Percentiles rank a stretch among this genome's conserved stretches.
These are phyloP conservation scores for Cryptosporidium parvum DNA, from an alignment of 169 alveolate genomes.

Conservation along the genomic window DNA sequence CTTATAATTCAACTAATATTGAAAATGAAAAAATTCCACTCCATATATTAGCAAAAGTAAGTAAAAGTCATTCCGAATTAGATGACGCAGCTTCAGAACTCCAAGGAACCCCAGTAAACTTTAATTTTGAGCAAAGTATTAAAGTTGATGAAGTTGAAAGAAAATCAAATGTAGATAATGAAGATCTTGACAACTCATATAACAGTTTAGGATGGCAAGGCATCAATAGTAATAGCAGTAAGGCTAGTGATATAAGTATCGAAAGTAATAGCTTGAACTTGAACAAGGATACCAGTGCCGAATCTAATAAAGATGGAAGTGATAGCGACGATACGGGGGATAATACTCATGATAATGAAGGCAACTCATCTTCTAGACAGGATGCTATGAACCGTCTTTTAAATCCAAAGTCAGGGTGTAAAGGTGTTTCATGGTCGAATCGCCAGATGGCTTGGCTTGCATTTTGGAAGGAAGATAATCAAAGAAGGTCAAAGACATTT, in stretches of 20 bases:
- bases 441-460: slow-evolving; percentile 77
- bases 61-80: slow-evolving; percentile 9
- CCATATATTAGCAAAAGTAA: slow-evolving; percentile 26
- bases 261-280: slow-evolving; percentile 18
- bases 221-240: slow-evolving; percentile 16
- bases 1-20: neutral
- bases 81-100: slow-evolving; percentile 22
- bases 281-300: neutral
- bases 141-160: slow-evolving; percentile 35
- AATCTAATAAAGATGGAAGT: slow-evolving; percentile 43
- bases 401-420: slow-evolving; percentile 73
- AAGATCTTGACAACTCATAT: slow-evolving; percentile 8
- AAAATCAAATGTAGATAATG: slow-evolving; percentile 4
- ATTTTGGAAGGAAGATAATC: slow-evolving; percentile 76
- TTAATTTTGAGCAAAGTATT: neutral
- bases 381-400: slow-evolving; percentile 75
- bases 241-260: slow-evolving; percentile 24
- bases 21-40: slow-evolving; percentile 47
- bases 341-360: slow-evolving; percentile 26
- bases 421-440: slow-evolving; percentile 76
- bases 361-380: slow-evolving; percentile 52
- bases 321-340: slow-evolving; percentile 36
- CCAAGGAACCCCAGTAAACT: slow-evolving; percentile 37
- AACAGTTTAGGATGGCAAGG: slow-evolving; percentile 42
- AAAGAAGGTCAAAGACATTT: slow-evolving; percentile 65